These are phyloP conservation scores for Solanum peruvianum DNA, from an alignment of 257 asterid species.

Conservation along the genomic window DNA sequence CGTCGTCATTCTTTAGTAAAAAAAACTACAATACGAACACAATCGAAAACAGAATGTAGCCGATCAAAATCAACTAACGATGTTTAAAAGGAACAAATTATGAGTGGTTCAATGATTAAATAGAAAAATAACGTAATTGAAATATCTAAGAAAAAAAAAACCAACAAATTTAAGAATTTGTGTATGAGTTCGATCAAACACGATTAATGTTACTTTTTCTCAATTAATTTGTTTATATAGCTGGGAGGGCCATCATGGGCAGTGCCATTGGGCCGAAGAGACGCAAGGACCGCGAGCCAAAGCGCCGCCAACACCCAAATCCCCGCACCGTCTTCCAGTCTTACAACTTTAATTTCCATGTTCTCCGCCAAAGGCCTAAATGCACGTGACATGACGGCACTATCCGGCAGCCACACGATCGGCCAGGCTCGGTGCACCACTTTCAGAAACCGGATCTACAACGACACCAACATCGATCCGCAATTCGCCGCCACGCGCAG, in stretches of 20 bases:
- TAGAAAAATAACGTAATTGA: too few relatives aligned
- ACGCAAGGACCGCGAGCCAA: conserved; percentile 45
- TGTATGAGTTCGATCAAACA: too few relatives aligned
- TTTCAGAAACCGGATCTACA: conserved; percentile 47
- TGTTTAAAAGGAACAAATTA: too few relatives aligned
- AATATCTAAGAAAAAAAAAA: too few relatives aligned
- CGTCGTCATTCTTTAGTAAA: too few relatives aligned
- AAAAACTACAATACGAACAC: too few relatives aligned
- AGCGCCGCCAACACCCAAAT: conserved; percentile 35
- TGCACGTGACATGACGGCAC: conserved; percentile 52
- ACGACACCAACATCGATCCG: conserved; percentile 47
- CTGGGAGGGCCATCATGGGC: conserved; percentile 53
- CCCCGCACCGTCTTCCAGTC: conserved; percentile 27
- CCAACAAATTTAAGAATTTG: too few relatives aligned
- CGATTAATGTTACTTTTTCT: too few relatives aligned
- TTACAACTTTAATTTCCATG: conserved; percentile 24
- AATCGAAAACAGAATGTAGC: too few relatives aligned
- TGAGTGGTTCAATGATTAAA: too few relatives aligned
- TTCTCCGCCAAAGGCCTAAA: conserved; percentile 36
- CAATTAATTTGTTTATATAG: background rate
- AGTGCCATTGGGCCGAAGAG: conserved; percentile 52
- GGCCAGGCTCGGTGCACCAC: conserved; percentile 46
- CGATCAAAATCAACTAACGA: too few relatives aligned
- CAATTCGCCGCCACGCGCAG: conserved; percentile 33
- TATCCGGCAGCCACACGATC: conserved; percentile 60